phyloP scores from a whole-genome alignment of 805 yeast species.

The Cyberlindnera sargentensis region DNA sequence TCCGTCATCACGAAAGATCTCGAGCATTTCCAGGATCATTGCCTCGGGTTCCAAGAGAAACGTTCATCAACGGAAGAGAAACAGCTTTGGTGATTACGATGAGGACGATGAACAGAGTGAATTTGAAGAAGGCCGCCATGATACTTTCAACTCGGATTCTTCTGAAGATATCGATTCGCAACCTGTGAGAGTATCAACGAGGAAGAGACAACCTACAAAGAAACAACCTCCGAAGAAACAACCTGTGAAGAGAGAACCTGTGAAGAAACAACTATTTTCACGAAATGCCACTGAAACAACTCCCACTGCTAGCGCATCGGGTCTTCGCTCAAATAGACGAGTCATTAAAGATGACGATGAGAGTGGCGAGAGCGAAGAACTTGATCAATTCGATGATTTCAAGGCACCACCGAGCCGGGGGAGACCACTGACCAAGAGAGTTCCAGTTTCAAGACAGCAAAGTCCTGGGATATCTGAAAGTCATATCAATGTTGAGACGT shows the following conservation, averaged over 20 bases:
- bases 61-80: neutral
- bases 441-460: neutral
- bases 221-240: too few relatives aligned
- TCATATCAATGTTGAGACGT: slow-evolving; percentile 14
- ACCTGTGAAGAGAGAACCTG: too few relatives aligned
- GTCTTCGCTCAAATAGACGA: too few relatives aligned
- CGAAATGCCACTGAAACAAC: too few relatives aligned
- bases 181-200: neutral
- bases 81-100: slow-evolving; percentile 5
- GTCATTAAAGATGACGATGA: too few relatives aligned
- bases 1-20: slow-evolving; percentile 2
- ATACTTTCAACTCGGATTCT: slow-evolving; percentile 1
- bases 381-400: too few relatives aligned
- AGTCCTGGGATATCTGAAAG: slow-evolving; percentile 2
- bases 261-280: too few relatives aligned
- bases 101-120: slow-evolving; percentile 2
- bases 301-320: too few relatives aligned
- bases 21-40: slow-evolving; percentile 10
- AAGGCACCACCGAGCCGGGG: too few relatives aligned
- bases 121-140: slow-evolving; percentile 1
- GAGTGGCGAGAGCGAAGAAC: too few relatives aligned
- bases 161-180: neutral
- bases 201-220: neutral
- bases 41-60: slow-evolving; percentile 9
- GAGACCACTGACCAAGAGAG: too few relatives aligned